Conservation (phyloP, 73 alveolate species). For the Paramecium pentaurelia region DNA sequence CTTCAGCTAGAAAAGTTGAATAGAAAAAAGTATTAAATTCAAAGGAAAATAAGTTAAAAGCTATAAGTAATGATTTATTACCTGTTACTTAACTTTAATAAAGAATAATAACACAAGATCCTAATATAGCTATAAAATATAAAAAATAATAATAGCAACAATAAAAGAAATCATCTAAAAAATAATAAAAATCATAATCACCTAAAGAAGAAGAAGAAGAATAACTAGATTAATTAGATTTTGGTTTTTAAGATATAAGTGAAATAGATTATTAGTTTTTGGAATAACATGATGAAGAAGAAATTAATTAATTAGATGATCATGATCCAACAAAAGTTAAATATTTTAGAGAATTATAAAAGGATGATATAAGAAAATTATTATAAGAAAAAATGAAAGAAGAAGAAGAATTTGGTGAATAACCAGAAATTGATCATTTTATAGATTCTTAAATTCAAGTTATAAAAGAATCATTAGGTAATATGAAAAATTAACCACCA, state of each 20-base stretch:
- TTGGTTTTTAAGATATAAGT: background rate
- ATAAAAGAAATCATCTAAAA: background rate
- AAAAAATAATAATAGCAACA: background rate
- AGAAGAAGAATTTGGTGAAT: background rate
- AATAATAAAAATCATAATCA: background rate
- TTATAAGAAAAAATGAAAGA: background rate
- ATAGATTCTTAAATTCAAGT: background rate
- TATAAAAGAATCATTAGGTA: background rate
- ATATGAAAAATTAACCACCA: background rate
- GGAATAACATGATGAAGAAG: background rate
- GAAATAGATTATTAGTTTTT: constrained; percentile 17
- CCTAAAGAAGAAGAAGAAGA: background rate
- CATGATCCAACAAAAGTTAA: background rate
- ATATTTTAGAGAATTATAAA: background rate
- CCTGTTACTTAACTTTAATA: background rate
- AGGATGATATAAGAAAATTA: background rate
- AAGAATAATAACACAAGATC: constrained; percentile 53
- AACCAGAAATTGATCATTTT: background rate
- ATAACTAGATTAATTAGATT: background rate
- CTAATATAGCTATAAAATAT: background rate
- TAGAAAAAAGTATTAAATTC: background rate
- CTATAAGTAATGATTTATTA: background rate
- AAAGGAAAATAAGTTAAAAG: background rate
- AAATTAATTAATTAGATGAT: background rate
- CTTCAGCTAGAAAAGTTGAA: background rate